Evolutionary conservation across 2,329 filamentous ascomycete genomes (phyloP).

Genomic region (Botryotinia convoluta): DNA sequence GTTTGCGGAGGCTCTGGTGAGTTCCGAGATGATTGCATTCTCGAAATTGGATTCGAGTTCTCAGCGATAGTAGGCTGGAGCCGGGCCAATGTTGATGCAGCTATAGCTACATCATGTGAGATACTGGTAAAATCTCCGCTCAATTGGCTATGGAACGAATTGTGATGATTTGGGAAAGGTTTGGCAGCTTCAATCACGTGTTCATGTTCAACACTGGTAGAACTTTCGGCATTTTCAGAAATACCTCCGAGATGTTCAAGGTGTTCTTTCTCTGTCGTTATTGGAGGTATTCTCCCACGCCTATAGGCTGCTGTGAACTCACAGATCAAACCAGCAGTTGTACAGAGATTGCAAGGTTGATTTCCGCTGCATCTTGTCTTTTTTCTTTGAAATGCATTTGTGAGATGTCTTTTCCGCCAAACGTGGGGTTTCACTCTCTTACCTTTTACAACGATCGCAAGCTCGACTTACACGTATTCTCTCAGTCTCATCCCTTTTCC

Average conservation of each 20-base stretch:
- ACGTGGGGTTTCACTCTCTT: slow-evolving; percentile 23
- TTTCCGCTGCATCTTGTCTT: slow-evolving; percentile 44
- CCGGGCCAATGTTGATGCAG: slow-evolving; percentile 12
- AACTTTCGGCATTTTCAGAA: background rate
- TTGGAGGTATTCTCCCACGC: slow-evolving; percentile 45
- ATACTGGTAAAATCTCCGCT: background rate
- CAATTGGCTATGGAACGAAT: slow-evolving; percentile 5
- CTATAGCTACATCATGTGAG: slow-evolving; percentile 11
- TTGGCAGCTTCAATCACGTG: slow-evolving; percentile 9
- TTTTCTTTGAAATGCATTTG: slow-evolving; percentile 33
- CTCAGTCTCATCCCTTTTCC: slow-evolving; percentile 26
- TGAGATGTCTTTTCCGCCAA: background rate
- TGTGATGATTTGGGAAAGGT: slow-evolving; percentile 1
- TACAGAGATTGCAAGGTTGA: slow-evolving; percentile 42
- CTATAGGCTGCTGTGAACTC: slow-evolving; percentile 51
- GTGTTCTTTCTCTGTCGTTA: slow-evolving; percentile 24
- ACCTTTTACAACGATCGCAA: slow-evolving; percentile 50
- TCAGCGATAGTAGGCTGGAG: background rate
- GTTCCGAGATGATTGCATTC: slow-evolving; percentile 37
- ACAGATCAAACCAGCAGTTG: slow-evolving; percentile 37
- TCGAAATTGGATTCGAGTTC: slow-evolving; percentile 11
- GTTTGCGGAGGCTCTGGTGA: slow-evolving; percentile 48
- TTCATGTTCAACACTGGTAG: background rate
- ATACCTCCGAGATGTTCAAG: background rate
- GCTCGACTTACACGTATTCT: slow-evolving; percentile 44